Conservation (phyloP, 2,329 filamentous ascomycete genomes). For the Penicillium rolfsii region DNA sequence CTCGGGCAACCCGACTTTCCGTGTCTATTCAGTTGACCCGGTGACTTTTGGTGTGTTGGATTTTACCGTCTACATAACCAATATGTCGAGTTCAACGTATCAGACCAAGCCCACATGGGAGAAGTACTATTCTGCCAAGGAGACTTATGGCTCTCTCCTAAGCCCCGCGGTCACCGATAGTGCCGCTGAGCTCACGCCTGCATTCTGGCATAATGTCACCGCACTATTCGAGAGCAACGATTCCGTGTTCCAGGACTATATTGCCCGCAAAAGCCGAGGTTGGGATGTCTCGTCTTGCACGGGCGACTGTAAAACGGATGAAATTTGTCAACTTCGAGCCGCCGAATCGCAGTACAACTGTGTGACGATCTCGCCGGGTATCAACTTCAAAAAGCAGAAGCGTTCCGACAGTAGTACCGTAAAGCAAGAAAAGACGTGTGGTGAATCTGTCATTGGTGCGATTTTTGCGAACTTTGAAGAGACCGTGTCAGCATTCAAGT, state of each 20-base stretch:
- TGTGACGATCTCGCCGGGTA: conserved; percentile 42
- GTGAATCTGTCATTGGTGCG: conserved; percentile 21
- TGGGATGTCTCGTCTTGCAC: conserved; percentile 48
- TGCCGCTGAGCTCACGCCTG: conserved; percentile 54
- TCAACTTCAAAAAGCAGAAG: conserved; percentile 34
- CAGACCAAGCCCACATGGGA: conserved; percentile 56
- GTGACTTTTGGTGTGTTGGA: conserved; percentile 60
- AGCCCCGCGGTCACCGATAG: conserved; percentile 47
- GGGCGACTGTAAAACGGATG: conserved; percentile 47
- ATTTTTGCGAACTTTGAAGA: conserved; percentile 24
- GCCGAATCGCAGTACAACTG: conserved; percentile 59
- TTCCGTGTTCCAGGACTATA: conserved; percentile 52
- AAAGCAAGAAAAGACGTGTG: conserved; percentile 15
- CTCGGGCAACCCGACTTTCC: conserved; percentile 60
- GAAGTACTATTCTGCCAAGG: conserved; percentile 60
- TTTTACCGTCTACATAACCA: conserved; percentile 56
- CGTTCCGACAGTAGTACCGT: conserved; percentile 2
- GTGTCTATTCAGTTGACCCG: conserved; percentile 61
- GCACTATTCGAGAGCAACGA: conserved; percentile 50
- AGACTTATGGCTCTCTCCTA: conserved; percentile 54
- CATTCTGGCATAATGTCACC: conserved; percentile 63
- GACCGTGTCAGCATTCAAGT: conserved; percentile 17
- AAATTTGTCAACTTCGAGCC: conserved; percentile 58
- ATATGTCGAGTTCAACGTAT: conserved; percentile 53
- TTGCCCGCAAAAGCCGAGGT: conserved; percentile 54